Evolutionary conservation across 495 filamentous ascomycete genomes (phyloP), one percentile per base, ranked within the genome.

Genomic region (Trichoderma virens): DNA sequence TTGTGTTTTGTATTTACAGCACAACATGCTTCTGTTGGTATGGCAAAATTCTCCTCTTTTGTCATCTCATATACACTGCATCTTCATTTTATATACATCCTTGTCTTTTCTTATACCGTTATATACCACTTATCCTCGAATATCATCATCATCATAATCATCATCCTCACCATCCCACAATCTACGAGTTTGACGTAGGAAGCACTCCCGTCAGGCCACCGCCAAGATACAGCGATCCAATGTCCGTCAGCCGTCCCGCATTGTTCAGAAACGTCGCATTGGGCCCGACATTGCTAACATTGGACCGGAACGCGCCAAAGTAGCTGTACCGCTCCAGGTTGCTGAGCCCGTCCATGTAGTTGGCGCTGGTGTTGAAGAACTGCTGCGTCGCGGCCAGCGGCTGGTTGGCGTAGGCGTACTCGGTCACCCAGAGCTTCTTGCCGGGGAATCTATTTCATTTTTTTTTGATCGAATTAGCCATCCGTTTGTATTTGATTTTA

Each of bases 161-260:
- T 11, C 34, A 5, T 11, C 34, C 34, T 41, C 38, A 18, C 11
- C 11, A 3, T 11, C 18, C 38, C 14, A 41, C 13, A 11, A 41
- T 41, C 11, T 41, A 51, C 16, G 4, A 11, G 61, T 41, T 28
- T 3, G 68, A 68, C 65, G 70, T 66, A 11, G 75, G 75, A 0
- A 71, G 60, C 16, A 80, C 73, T 38, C 82, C 83, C 13, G 84
- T 83, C 3, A 73, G 80, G 25, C 67, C 67, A 6, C 80, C 74
- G 2, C 88, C 88, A 6, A 90, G 71, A 69, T 90, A 91, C 88
- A 87, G 90, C 9, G 77, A 77, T n/a, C 88, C 88, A 63, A 91
- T 88, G 70, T 90, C 83, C 41, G 88, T 90, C 41, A 91, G 73
- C 62, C 80, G 41, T 18, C 88, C 88, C 11, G 81, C 74, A 28